A percentile compares a stretch with the other conserved stretches of the same genome.
These are phyloP conservation scores for Psilocybe cubensis DNA, from an alignment of 768 basidiomycete species.

Conservation along the genomic window DNA sequence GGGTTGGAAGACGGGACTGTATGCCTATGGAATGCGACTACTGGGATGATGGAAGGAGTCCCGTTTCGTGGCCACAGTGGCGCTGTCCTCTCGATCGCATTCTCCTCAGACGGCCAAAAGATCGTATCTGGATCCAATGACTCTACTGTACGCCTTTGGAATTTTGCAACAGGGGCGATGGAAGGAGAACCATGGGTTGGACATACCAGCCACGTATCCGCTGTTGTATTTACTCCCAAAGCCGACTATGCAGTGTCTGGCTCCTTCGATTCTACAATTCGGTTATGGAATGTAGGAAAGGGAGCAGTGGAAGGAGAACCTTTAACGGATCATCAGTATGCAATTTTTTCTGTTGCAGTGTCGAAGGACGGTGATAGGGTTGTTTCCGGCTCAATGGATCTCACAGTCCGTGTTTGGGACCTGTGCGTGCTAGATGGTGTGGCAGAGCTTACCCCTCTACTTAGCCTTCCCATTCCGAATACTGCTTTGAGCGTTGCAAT, in stretches of 20 bases:
- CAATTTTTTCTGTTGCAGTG: conserved; percentile 19
- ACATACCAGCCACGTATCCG: background rate
- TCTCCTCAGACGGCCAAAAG: background rate
- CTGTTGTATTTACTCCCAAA: conserved; percentile 18
- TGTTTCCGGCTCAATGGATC: conserved; percentile 41
- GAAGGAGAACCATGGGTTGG: background rate
- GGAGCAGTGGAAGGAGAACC: background rate
- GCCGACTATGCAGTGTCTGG: conserved; percentile 4
- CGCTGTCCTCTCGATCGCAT: background rate
- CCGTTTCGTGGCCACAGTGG: background rate
- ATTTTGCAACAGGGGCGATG: background rate
- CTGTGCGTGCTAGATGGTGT: conserved; percentile 22
- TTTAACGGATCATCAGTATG: conserved; percentile 3
- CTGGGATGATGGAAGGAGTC: background rate
- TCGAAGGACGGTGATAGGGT: conserved; percentile 26
- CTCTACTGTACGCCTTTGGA: background rate
- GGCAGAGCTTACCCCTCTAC: background rate
- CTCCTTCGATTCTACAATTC: conserved; percentile 30
- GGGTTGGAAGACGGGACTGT: background rate
- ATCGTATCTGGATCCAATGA: background rate
- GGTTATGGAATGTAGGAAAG: conserved; percentile 4
- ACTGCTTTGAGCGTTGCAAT: background rate
- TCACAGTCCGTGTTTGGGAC: conserved; percentile 35
- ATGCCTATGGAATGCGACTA: background rate
- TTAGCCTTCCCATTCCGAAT: background rate